Conservation (phyloP, 305 asterid genomes). For the Ruellia speciosa region DNA sequence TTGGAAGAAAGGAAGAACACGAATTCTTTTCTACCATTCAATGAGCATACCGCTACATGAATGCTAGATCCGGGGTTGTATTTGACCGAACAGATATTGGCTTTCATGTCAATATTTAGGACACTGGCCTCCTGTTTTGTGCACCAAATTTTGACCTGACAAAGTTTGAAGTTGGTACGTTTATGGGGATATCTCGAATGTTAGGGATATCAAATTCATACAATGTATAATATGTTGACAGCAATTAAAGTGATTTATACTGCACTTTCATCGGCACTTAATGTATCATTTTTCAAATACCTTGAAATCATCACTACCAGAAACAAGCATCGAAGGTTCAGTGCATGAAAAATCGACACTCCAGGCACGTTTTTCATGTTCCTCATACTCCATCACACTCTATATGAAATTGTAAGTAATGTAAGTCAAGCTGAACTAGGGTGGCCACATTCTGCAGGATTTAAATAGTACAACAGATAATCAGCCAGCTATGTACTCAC, state of each 20-base stretch:
- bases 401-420: conserved; percentile 38
- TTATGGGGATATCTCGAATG: too few relatives aligned
- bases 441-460: conserved; percentile 18
- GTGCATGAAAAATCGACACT: conserved; percentile 78
- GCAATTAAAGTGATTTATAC: too few relatives aligned
- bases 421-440: conserved; percentile 13
- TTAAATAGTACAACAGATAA: conserved; percentile 15
- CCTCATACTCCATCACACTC: conserved; percentile 92
- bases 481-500: conserved; percentile 33
- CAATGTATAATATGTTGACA: too few relatives aligned
- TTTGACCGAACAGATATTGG: conserved; percentile 84
- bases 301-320: conserved; percentile 95
- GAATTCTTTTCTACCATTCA: background rate
- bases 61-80: conserved; percentile 81
- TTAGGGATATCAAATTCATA: too few relatives aligned
- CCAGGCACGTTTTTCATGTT: conserved; percentile 96
- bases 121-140: conserved; percentile 85
- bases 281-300: conserved; percentile 26
- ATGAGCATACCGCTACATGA: conserved; percentile 55
- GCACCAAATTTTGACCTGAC: conserved; percentile 86
- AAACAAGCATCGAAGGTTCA: conserved; percentile 85
- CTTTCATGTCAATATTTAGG: conserved; percentile 79
- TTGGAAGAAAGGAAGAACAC: background rate
- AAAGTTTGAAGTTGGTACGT: background rate
- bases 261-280: too few relatives aligned